Percentiles rank a stretch among this genome's conserved stretches.
Conservation (phyloP, 257 asterid species). For the Gentiana straminea region DNA sequence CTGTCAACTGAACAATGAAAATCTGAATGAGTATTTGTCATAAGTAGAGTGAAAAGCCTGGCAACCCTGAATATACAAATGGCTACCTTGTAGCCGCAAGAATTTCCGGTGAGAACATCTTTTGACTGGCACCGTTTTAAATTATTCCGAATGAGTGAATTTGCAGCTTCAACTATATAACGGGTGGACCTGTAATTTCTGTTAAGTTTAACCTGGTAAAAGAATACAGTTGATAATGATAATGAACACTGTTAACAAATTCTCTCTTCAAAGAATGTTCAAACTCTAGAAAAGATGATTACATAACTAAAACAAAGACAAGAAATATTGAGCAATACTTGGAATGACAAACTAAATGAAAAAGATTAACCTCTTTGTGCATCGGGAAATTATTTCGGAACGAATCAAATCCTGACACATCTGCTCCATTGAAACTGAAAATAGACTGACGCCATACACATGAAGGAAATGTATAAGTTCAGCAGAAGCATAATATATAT, state of each 20-base stretch:
- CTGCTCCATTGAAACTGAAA: constrained; percentile 96
- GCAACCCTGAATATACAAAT: background rate
- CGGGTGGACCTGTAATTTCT: constrained; percentile 89
- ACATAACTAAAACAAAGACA: background rate
- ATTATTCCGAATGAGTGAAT: constrained; percentile 72
- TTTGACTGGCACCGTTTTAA: constrained; percentile 53
- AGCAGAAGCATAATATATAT: background rate
- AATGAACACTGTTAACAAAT: constrained; percentile 14
- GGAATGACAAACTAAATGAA: constrained; percentile 3
- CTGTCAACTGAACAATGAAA: constrained; percentile 45
- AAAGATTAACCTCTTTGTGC: constrained; percentile 71
- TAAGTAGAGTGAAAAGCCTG: background rate
- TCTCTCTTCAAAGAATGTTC: constrained; percentile 6
- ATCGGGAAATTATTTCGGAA: constrained; percentile 82
- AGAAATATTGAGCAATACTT: background rate
- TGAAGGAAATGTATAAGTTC: background rate
- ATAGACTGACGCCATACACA: constrained; percentile 42
- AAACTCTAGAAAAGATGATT: constrained; percentile 5
- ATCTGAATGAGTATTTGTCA: no score
- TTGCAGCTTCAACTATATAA: constrained; percentile 90
- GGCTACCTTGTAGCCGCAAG: constrained; percentile 79
- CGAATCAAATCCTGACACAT: constrained; percentile 81
- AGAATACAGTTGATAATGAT: constrained; percentile 11
- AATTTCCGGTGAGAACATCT: constrained; percentile 65
- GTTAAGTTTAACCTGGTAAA: constrained; percentile 63